These are phyloP conservation scores for Glaciozyma martinii DNA, from an alignment of 768 basidiomycete species.

Conservation along the genomic window DNA sequence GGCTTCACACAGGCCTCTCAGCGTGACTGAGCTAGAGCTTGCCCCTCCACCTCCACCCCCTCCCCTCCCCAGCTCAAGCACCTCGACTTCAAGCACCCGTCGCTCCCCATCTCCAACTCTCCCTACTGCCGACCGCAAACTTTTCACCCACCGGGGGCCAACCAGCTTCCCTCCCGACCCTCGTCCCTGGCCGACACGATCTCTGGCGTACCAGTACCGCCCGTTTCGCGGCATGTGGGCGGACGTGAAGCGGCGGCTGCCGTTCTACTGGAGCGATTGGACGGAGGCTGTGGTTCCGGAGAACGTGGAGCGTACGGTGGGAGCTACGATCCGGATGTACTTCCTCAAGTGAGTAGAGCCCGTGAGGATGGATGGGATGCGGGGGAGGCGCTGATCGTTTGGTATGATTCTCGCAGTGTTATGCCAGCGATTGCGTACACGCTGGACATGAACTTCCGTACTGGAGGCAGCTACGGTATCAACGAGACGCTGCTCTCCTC, in stretches of 20 bases:
- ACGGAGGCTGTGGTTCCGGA: constrained; percentile 66
- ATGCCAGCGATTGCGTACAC: constrained; percentile 57
- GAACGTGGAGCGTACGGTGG: constrained; percentile 65
- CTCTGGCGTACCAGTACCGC: constrained; percentile 13
- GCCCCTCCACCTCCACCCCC: too few relatives aligned
- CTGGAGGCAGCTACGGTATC: constrained; percentile 79
- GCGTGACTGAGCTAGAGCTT: too few relatives aligned
- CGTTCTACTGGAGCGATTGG: constrained; percentile 83
- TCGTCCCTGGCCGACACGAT: constrained; percentile 17
- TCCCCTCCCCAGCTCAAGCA: too few relatives aligned
- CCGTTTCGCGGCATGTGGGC: constrained; percentile 52
- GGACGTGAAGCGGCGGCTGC: constrained; percentile 62
- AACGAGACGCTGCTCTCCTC: constrained; percentile 72
- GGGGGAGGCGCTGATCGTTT: not conserved
- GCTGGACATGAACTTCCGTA: constrained; percentile 73
- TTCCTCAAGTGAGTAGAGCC: constrained; percentile 59
- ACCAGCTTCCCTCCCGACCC: constrained; percentile 12
- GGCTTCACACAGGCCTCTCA: too few relatives aligned
- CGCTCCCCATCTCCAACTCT: too few relatives aligned
- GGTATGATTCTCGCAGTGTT: constrained; percentile 35
- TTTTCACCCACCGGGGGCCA: too few relatives aligned
- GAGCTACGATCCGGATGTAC: constrained; percentile 75
- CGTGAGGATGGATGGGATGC: not conserved
- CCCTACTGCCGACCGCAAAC: too few relatives aligned
- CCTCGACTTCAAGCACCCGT: too few relatives aligned